Evolutionary conservation across 352 stramenopile genomes (phyloP).

Genomic region (Phytopythium delawarense): DNA sequence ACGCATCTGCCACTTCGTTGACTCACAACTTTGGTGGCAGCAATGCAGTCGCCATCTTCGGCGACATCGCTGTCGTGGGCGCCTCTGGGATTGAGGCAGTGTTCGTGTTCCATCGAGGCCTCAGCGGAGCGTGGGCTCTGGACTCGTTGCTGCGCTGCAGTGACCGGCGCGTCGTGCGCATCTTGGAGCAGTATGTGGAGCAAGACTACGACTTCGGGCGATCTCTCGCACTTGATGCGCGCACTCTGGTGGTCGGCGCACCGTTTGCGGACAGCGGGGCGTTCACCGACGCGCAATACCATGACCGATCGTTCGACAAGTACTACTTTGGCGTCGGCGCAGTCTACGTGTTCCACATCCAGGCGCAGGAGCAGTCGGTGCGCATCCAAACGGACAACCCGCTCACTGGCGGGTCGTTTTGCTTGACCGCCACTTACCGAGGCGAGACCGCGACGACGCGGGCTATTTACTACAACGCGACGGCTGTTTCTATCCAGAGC

Average conservation of each 20-base stretch:
- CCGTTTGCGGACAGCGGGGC: constrained; percentile 80
- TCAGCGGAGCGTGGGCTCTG: constrained; percentile 41
- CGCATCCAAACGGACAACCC: constrained; percentile 50
- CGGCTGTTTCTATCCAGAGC: constrained; percentile 61
- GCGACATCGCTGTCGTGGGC: constrained; percentile 89
- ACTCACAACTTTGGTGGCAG: constrained; percentile 65
- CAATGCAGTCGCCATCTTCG: constrained; percentile 74
- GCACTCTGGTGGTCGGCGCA: constrained; percentile 88
- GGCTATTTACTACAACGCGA: constrained; percentile 58
- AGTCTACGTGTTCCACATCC: constrained; percentile 71
- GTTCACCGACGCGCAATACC: constrained; percentile 46
- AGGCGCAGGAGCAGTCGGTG: constrained; percentile 72
- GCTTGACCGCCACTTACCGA: constrained; percentile 56
- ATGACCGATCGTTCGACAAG: constrained; percentile 52
- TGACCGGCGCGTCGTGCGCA: constrained; percentile 83
- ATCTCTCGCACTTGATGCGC: constrained; percentile 73
- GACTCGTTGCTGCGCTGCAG: constrained; percentile 55
- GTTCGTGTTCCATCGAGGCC: constrained; percentile 66
- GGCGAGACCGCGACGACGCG: constrained; percentile 56
- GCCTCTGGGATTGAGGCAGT: constrained; percentile 63
- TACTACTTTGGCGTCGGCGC: constrained; percentile 66
- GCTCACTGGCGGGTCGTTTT: constrained; percentile 70
- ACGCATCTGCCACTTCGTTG: constrained; percentile 28
- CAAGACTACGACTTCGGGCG: constrained; percentile 88
- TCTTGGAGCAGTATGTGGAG: constrained; percentile 70